Evolutionary conservation across 352 stramenopile species (phyloP).

Genomic region (Phytophthora brassicae): DNA sequence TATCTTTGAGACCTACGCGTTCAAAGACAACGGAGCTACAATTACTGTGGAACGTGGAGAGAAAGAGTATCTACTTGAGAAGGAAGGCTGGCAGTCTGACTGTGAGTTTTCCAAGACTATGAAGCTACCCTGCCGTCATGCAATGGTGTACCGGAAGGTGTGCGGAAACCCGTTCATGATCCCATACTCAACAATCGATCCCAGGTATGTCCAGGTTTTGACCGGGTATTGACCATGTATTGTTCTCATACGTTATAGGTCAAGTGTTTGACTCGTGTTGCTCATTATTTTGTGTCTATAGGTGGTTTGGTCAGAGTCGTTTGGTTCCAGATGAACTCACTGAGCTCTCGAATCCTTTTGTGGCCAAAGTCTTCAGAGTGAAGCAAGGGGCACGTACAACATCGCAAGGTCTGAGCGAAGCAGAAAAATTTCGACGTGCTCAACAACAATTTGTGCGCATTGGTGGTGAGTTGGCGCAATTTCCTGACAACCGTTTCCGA

Average conservation of each 20-base stretch:
- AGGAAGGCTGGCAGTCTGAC: constrained; percentile 6
- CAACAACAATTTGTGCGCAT: constrained; percentile 12
- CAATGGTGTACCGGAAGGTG: constrained; percentile 2
- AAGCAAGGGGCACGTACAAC: neutral
- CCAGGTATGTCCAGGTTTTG: constrained; percentile 12
- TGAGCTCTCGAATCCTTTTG: constrained; percentile 2
- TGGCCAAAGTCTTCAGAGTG: constrained; percentile 2
- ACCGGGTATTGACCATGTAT: neutral
- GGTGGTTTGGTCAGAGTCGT: constrained; percentile 8
- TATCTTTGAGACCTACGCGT: neutral
- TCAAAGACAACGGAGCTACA: neutral
- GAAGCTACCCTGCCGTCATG: constrained; percentile 6
- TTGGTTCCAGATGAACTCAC: neutral
- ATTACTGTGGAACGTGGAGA: neutral
- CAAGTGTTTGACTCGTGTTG: no score
- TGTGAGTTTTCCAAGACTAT: constrained; percentile 9
- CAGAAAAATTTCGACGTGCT: constrained; percentile 6
- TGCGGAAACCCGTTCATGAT: constrained; percentile 5
- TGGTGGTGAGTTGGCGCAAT: neutral
- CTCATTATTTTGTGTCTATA: neutral
- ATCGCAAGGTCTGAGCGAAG: neutral
- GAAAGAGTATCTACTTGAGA: constrained; percentile 7
- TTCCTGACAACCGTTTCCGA: constrained; percentile 5
- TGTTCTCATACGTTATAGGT: neutral
- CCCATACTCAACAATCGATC: neutral